Percentiles rank a stretch among this genome's conserved stretches.
These are phyloP conservation scores for Candida insectorum DNA, from an alignment of 805 yeast species.

Conservation along the genomic window DNA sequence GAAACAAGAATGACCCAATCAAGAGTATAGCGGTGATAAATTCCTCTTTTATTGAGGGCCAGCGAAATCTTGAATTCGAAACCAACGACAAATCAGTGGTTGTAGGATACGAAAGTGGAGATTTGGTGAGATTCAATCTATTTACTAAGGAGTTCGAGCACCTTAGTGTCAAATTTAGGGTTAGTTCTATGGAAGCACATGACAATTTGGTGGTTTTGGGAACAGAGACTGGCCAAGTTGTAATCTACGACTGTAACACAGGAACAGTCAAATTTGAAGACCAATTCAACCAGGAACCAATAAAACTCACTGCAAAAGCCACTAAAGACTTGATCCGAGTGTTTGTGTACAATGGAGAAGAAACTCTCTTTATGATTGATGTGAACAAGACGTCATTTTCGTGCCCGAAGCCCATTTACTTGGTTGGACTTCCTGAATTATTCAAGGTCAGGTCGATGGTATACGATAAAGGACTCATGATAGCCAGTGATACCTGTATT, in stretches of 20 bases:
- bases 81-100: slow-evolving; percentile 41
- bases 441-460: slow-evolving; percentile 16
- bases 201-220: slow-evolving; percentile 18
- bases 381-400: not conserved
- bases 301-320: slow-evolving; percentile 4
- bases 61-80: slow-evolving; percentile 38
- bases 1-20: slow-evolving; percentile 16
- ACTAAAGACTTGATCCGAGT: slow-evolving; percentile 1
- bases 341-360: slow-evolving; percentile 24
- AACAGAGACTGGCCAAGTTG: slow-evolving; percentile 15
- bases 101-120: slow-evolving; percentile 43
- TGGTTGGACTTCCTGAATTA: slow-evolving; percentile 24
- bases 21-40: slow-evolving; percentile 10
- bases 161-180: slow-evolving; percentile 7
- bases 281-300: slow-evolving; percentile 7
- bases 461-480: slow-evolving; percentile 6
- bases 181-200: slow-evolving; percentile 11
- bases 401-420: slow-evolving; percentile 9
- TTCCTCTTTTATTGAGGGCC: slow-evolving; percentile 3
- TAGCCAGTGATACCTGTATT: slow-evolving; percentile 11
- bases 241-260: slow-evolving; percentile 11
- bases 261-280: slow-evolving; percentile 1
- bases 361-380: slow-evolving; percentile 13
- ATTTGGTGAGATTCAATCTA: slow-evolving; percentile 20
- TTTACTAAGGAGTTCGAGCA: slow-evolving; percentile 10